These are phyloP conservation scores for Arctium minus DNA, from an alignment of 129 eudicot species.

Conservation along the genomic window DNA sequence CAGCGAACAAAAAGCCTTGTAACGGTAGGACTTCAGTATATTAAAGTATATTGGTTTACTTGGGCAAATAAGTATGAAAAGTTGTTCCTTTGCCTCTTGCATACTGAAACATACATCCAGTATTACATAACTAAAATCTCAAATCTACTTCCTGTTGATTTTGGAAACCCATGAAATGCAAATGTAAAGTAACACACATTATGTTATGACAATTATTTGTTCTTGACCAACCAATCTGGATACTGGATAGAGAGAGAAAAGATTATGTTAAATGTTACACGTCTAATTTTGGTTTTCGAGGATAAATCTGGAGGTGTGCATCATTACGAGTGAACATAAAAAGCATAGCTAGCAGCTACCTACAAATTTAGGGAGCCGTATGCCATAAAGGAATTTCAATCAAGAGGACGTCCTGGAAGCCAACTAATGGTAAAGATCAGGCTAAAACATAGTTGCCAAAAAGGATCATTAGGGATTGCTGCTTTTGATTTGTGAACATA, in stretches of 20 bases:
- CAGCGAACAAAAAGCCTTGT: background rate
- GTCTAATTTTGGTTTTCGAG: background rate
- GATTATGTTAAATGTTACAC: no score
- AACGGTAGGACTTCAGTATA: background rate
- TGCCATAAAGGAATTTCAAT: no score
- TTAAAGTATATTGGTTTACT: background rate
- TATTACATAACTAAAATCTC: background rate
- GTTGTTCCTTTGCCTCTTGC: background rate
- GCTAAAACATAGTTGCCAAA: no score
- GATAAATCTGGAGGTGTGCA: background rate
- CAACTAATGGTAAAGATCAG: no score
- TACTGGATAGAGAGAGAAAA: no score
- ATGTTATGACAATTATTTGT: no score
- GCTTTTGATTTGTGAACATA: background rate
- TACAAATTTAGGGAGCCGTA: no score
- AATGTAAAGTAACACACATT: background rate
- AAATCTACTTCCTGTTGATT: background rate
- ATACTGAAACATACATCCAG: background rate
- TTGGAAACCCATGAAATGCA: background rate
- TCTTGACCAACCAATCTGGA: no score
- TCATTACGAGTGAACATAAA: background rate
- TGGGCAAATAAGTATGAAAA: background rate
- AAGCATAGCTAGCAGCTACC: background rate
- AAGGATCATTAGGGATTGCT: background rate
- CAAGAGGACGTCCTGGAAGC: background rate